phyloP scores from a whole-genome alignment of 2,329 filamentous ascomycete genomes.

The Tolypocladium capitatum region DNA sequence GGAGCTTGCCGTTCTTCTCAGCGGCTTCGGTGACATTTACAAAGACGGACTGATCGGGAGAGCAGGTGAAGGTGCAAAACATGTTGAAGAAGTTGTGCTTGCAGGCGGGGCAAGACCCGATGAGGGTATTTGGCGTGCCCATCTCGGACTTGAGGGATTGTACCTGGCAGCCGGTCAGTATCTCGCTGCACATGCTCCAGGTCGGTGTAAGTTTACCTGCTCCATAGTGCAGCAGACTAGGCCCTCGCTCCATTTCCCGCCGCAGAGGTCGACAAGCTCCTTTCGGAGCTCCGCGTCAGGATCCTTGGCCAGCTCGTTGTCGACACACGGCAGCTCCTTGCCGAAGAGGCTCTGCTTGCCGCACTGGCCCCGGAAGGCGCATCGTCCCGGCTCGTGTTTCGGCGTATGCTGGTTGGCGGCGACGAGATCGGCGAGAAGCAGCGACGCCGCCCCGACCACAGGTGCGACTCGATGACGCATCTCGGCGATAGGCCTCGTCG shows the following conservation, averaged over 20 bases:
- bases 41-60: slow-evolving; percentile 89
- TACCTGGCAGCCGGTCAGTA: slow-evolving; percentile 36
- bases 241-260: slow-evolving; percentile 69
- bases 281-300: slow-evolving; percentile 60
- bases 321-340: slow-evolving; percentile 77
- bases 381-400: slow-evolving; percentile 76
- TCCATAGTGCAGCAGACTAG: slow-evolving; percentile 74
- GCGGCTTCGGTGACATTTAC: slow-evolving; percentile 76
- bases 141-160: slow-evolving; percentile 71
- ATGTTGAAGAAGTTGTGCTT: slow-evolving; percentile 97
- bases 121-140: slow-evolving; percentile 74
- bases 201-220: slow-evolving; percentile 40
- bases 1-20: slow-evolving; percentile 40
- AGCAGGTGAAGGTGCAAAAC: slow-evolving; percentile 97
- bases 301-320: slow-evolving; percentile 70
- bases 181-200: neutral
- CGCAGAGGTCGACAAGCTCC: slow-evolving; percentile 75
- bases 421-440: slow-evolving; percentile 15
- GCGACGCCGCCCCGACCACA: slow-evolving; percentile 17
- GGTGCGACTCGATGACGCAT: slow-evolving; percentile 20
- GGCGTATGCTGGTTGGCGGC: slow-evolving; percentile 27
- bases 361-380: slow-evolving; percentile 82
- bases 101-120: slow-evolving; percentile 90
- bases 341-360: slow-evolving; percentile 86
- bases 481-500: slow-evolving; percentile 1